Conservation (phyloP, 768 basidiomycete species). For the Rickenella mellea region DNA sequence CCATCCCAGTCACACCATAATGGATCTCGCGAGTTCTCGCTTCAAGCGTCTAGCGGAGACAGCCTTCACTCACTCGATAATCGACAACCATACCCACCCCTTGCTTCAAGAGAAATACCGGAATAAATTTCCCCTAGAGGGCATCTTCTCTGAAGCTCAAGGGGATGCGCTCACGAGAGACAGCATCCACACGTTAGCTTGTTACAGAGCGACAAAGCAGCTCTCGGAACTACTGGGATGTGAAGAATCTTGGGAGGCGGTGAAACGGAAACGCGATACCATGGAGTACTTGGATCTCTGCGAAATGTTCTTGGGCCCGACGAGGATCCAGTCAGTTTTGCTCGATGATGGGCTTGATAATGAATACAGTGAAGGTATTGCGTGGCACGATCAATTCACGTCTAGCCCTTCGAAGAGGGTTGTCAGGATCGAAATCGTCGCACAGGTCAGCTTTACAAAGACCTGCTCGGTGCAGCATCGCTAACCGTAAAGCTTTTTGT, state of each 20-base stretch:
- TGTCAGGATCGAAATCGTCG: slow-evolving; percentile 58
- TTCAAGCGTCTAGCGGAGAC: not conserved
- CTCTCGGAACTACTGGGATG: slow-evolving; percentile 37
- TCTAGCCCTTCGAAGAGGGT: slow-evolving; percentile 45
- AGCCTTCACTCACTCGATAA: slow-evolving; percentile 36
- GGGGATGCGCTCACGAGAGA: slow-evolving; percentile 43
- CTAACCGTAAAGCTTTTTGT: no score
- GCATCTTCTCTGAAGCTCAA: slow-evolving; percentile 54
- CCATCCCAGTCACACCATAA: no score
- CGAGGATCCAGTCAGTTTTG: slow-evolving; percentile 58
- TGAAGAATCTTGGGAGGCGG: slow-evolving; percentile 40
- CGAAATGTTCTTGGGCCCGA: slow-evolving; percentile 37
- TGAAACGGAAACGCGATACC: slow-evolving; percentile 37
- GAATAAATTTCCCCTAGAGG: slow-evolving; percentile 44
- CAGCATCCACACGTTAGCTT: slow-evolving; percentile 46
- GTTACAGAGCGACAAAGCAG: slow-evolving; percentile 46
- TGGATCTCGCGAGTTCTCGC: no score
- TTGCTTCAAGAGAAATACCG: slow-evolving; percentile 42
- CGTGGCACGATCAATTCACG: slow-evolving; percentile 59
- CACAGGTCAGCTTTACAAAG: slow-evolving; percentile 41
- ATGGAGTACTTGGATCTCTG: slow-evolving; percentile 52
- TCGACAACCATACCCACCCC: slow-evolving; percentile 78
- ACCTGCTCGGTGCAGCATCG: no score
- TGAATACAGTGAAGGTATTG: slow-evolving; percentile 35
- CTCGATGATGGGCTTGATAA: slow-evolving; percentile 66